phyloP scores from a whole-genome alignment of 352 stramenopile genomes.

The Globisporangium splendens region DNA sequence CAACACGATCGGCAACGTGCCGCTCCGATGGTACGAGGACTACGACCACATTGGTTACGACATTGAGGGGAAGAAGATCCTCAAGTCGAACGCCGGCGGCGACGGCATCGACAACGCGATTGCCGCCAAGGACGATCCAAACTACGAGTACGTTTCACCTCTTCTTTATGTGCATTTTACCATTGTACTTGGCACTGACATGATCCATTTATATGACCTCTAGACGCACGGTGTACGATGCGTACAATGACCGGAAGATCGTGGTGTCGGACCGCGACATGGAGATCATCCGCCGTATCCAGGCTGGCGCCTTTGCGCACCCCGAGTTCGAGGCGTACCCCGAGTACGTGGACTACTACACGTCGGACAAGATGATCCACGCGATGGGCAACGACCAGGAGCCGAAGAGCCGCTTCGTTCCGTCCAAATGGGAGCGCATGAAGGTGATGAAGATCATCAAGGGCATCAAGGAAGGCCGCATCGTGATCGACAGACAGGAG shows the following conservation, averaged over 20 bases:
- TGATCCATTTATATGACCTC: neutral
- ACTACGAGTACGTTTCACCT: constrained; percentile 84
- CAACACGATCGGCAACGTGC: constrained; percentile 98
- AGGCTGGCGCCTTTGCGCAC: constrained; percentile 89
- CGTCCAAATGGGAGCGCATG: constrained; percentile 97
- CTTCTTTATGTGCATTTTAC: neutral
- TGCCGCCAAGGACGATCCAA: constrained; percentile 86
- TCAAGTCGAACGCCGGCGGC: constrained; percentile 84
- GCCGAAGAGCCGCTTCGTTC: constrained; percentile 94
- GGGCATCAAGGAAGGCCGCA: constrained; percentile 95
- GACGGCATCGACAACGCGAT: constrained; percentile 90
- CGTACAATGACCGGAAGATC: constrained; percentile 98
- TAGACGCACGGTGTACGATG: constrained; percentile 97
- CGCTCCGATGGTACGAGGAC: constrained; percentile 99
- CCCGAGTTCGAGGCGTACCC: constrained; percentile 91
- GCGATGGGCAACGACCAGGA: constrained; percentile 85
- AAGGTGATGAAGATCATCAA: constrained; percentile 97
- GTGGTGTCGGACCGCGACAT: constrained; percentile 95
- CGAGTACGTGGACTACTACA: constrained; percentile 89
- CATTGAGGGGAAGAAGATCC: constrained; percentile 94
- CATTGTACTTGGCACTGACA: neutral
- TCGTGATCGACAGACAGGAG: constrained; percentile 89
- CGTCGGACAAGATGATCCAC: constrained; percentile 86
- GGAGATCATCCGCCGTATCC: constrained; percentile 97
- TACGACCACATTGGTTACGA: constrained; percentile 99